Conservation (phyloP, 306 rosid species). For the Malus fusca region DNA sequence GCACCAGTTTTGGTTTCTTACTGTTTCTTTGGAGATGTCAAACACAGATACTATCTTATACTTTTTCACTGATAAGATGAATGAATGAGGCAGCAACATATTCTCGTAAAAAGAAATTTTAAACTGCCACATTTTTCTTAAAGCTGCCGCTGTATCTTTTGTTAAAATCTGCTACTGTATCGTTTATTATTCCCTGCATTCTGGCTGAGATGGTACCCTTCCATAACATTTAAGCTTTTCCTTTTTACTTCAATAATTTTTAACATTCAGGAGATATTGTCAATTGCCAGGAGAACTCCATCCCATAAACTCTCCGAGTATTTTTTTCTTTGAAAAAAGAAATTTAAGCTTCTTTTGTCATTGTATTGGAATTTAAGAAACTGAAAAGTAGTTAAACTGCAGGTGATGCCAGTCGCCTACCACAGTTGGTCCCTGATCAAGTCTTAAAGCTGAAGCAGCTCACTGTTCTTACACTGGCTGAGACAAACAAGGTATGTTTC, state of each 20-base stretch:
- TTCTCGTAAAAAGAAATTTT: no score
- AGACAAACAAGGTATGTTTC: conserved; percentile 62
- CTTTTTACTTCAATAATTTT: neutral
- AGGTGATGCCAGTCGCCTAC: conserved; percentile 61
- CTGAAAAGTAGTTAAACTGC: conserved; percentile 5
- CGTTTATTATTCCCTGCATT: neutral
- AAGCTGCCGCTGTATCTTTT: neutral
- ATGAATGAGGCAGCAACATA: neutral
- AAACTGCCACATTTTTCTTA: neutral
- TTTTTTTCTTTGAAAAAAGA: neutral
- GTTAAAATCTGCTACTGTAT: neutral
- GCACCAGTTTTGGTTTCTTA: neutral
- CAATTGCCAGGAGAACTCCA: neutral
- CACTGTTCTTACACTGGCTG: conserved; percentile 96
- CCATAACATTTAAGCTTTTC: neutral
- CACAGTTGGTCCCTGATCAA: conserved; percentile 67
- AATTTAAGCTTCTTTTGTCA: neutral
- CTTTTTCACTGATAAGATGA: neutral
- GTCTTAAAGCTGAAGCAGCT: conserved; percentile 85
- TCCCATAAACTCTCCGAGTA: neutral
- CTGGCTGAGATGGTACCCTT: neutral
- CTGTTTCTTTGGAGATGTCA: neutral
- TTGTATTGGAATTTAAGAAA: conserved; percentile 1
- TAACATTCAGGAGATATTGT: neutral
- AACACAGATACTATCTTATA: neutral